phyloP scores from a whole-genome alignment of 306 rosid genomes.

The Trifolium repens region DNA sequence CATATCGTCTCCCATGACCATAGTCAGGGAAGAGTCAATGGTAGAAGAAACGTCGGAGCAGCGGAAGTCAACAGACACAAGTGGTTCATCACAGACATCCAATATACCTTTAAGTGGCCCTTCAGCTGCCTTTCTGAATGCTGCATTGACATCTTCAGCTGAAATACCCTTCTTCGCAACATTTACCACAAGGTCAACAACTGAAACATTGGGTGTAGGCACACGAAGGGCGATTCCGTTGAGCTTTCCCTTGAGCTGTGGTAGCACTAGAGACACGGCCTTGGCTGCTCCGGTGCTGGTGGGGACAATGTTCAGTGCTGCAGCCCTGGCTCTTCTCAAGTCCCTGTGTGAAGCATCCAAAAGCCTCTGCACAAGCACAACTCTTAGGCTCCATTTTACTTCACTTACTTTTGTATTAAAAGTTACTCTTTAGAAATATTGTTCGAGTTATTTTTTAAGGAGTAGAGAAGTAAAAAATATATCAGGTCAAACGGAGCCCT shows the following conservation, averaged over 20 bases:
- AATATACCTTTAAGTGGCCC: slow-evolving; percentile 84
- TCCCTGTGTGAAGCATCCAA: slow-evolving; percentile 98
- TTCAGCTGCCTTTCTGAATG: slow-evolving; percentile 91
- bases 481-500: too few relatives aligned
- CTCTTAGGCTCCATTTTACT: neutral
- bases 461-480: too few relatives aligned
- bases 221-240: slow-evolving; percentile 97
- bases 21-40: slow-evolving; percentile 88
- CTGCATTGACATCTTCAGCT: slow-evolving; percentile 92
- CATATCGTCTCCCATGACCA: slow-evolving; percentile 99
- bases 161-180: slow-evolving; percentile 84
- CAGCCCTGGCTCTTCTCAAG: slow-evolving; percentile 95
- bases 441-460: too few relatives aligned
- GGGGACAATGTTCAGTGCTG: slow-evolving; percentile 96
- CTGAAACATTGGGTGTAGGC: slow-evolving; percentile 96
- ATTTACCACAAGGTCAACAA: slow-evolving; percentile 90
- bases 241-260: slow-evolving; percentile 94
- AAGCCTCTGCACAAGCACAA: slow-evolving; percentile 67
- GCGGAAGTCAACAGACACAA: slow-evolving; percentile 91
- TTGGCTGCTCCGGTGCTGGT: slow-evolving; percentile 99
- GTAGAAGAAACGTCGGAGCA: slow-evolving; percentile 92
- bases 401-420: too few relatives aligned
- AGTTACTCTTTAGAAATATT: too few relatives aligned
- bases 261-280: slow-evolving; percentile 93
- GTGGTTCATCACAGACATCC: slow-evolving; percentile 95